Conservation (phyloP, 1,139 yeast genomes). For the Diutina siamensis region DNA sequence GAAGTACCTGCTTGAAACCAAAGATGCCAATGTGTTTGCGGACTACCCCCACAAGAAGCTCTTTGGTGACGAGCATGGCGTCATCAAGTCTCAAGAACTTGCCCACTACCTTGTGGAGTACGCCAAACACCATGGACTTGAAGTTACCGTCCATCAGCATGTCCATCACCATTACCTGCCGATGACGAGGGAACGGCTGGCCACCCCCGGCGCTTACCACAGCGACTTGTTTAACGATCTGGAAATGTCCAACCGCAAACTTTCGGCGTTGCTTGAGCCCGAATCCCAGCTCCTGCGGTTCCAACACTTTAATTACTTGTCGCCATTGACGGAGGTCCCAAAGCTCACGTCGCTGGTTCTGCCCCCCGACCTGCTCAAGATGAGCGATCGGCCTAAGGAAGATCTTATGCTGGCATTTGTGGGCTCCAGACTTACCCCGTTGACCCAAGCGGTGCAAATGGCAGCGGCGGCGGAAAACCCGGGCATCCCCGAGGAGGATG, state of each 20-base stretch:
- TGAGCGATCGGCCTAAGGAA: constrained; percentile 8
- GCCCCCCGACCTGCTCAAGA: constrained; percentile 19
- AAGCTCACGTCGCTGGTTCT: constrained; percentile 48
- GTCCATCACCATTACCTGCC: constrained; percentile 58
- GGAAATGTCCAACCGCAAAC: background rate
- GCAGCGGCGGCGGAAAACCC: constrained; percentile 26
- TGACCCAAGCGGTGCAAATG: constrained; percentile 33
- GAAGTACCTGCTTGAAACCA: constrained; percentile 19
- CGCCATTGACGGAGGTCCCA: constrained; percentile 63
- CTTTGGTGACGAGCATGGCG: constrained; percentile 29
- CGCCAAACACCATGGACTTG: constrained; percentile 49
- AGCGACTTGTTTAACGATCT: constrained; percentile 5
- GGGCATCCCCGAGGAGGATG: constrained; percentile 11
- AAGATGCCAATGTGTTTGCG: constrained; percentile 8
- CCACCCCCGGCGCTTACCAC: constrained; percentile 1
- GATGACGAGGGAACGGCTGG: constrained; percentile 11
- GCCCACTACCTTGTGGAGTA: constrained; percentile 48
- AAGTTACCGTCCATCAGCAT: constrained; percentile 74
- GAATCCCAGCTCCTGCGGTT: constrained; percentile 47
- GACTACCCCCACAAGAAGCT: constrained; percentile 16
- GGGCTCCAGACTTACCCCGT: constrained; percentile 20
- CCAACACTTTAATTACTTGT: constrained; percentile 63
- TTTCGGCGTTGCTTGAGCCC: constrained; percentile 26
- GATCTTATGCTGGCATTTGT: background rate
- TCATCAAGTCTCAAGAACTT: constrained; percentile 37